These are phyloP conservation scores for Polymyxa betae DNA, from an alignment of 208 protist species.

Conservation along the genomic window DNA sequence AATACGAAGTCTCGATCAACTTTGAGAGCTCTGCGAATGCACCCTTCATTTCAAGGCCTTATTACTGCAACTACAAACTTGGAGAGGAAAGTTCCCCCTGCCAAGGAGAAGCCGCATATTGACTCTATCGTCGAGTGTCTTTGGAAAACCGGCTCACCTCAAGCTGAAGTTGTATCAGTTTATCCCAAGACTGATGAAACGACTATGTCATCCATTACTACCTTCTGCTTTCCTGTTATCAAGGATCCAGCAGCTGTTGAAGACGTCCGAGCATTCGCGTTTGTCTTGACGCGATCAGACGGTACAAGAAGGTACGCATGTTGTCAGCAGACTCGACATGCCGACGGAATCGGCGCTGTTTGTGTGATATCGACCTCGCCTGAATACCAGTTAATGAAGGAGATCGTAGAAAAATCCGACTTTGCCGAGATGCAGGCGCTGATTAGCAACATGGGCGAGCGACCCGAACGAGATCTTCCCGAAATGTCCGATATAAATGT, in stretches of 20 bases:
- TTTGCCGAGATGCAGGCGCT: slow-evolving; percentile 28
- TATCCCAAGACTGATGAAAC: neutral
- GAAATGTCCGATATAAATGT: too few species aligned
- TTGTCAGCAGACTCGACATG: neutral
- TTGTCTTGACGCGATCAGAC: neutral
- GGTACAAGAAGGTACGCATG: neutral
- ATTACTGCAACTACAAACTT: too few species aligned
- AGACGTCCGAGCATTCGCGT: neutral
- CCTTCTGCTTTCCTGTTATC: neutral
- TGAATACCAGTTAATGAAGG: neutral
- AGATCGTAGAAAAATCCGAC: neutral
- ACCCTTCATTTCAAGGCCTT: too few species aligned
- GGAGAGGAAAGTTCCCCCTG: too few species aligned
- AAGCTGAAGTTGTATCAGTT: too few species aligned
- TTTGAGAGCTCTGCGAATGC: too few species aligned
- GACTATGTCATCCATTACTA: neutral
- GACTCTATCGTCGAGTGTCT: too few species aligned
- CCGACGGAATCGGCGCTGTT: slow-evolving; percentile 8
- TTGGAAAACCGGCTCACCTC: too few species aligned
- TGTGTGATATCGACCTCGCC: neutral
- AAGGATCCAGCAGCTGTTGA: neutral
- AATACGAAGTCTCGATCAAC: too few species aligned
- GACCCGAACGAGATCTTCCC: neutral
- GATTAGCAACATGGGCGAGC: neutral
- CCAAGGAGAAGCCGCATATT: too few species aligned